A percentile compares a stretch with the other conserved stretches of the same genome.
phyloP scores from a whole-genome alignment of 202 grass and related monocot genomes.

The Zizania palustris region DNA sequence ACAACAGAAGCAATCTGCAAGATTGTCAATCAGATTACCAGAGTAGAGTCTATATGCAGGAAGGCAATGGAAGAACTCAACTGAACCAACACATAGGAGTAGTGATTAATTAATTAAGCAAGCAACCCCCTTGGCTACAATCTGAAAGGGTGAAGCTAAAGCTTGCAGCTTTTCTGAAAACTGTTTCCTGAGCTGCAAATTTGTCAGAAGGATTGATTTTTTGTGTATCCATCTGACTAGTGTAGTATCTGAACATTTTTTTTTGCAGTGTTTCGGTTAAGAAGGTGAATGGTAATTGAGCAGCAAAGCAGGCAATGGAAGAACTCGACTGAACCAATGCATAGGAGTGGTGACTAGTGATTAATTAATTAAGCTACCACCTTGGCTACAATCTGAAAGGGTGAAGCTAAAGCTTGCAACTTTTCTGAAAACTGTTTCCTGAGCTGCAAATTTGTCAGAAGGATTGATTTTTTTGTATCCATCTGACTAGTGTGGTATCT shows the following conservation, averaged over 20 bases:
- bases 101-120: no score
- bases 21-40: neutral
- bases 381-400: neutral
- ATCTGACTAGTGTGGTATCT: neutral
- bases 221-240: neutral
- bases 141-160: neutral
- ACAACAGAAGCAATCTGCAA: neutral
- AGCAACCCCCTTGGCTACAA: neutral
- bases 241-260: no score
- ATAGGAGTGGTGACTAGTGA: neutral
- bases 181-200: neutral
- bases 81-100: neutral
- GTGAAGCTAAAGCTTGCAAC: neutral
- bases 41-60: neutral
- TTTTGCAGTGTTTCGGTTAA: neutral
- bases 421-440: slow-evolving; percentile 1
- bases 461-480: neutral
- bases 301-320: neutral
- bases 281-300: neutral
- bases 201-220: neutral
- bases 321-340: neutral
- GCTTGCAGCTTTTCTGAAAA: slow-evolving; percentile 8
- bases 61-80: neutral
- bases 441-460: neutral
- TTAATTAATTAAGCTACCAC: no score